Conservation (phyloP, 345 rosid species). For the Alliaria petiolata region DNA sequence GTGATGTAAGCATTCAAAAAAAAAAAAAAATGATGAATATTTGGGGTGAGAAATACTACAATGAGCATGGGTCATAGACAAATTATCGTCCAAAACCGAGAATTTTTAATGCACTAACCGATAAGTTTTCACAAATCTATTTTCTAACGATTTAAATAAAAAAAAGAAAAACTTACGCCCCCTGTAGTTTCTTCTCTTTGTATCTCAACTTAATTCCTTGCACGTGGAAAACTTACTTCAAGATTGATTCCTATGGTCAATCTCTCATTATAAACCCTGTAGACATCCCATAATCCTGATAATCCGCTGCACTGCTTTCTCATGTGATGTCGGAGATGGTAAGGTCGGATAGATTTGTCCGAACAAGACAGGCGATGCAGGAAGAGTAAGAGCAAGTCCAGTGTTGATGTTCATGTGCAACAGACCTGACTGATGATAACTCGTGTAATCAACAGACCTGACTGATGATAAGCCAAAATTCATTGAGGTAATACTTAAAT, state of each 20-base stretch:
- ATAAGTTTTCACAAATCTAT: neutral
- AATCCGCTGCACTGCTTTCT: constrained; percentile 55
- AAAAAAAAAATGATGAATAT: too few species aligned
- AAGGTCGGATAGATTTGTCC: constrained; percentile 51
- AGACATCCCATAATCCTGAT: constrained; percentile 62
- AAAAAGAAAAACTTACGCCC: constrained; percentile 39
- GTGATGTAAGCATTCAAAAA: too few species aligned
- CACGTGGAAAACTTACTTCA: constrained; percentile 58
- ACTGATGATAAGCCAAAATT: neutral
- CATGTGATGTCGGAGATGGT: constrained; percentile 56
- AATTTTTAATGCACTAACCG: too few species aligned
- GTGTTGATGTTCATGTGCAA: constrained; percentile 25
- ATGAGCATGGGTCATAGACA: too few species aligned
- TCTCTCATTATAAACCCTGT: constrained; percentile 49
- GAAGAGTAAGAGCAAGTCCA: constrained; percentile 35
- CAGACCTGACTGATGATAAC: constrained; percentile 23
- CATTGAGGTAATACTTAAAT: neutral
- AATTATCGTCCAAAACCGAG: too few species aligned
- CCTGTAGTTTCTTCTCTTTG: constrained; percentile 72
- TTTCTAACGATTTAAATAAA: neutral
- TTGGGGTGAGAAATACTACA: too few species aligned
- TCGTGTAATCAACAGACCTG: constrained; percentile 39
- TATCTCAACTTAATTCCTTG: constrained; percentile 76
- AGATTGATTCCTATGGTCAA: constrained; percentile 71
- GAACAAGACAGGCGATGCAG: constrained; percentile 12